Conservation (phyloP, 2,329 filamentous ascomycete species). For the Colletotrichum euphorbiae region DNA sequence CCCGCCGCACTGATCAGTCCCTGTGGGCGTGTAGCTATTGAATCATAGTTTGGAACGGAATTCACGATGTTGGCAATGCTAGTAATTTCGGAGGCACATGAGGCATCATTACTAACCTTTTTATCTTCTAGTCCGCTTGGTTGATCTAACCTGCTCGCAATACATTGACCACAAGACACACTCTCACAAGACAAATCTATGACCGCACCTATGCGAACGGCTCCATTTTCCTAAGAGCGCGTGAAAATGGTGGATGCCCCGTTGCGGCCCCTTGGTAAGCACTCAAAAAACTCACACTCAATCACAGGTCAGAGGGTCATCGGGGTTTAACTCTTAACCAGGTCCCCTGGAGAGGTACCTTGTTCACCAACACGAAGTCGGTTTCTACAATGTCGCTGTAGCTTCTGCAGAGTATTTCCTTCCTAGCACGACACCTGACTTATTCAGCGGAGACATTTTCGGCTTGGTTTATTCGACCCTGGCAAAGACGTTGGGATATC, state of each 20-base stretch:
- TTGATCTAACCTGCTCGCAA: no score
- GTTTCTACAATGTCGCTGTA: background rate
- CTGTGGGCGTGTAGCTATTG: no score
- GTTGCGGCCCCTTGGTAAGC: background rate
- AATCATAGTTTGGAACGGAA: no score
- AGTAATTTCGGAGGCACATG: no score
- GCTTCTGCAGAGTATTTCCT: conserved; percentile 1
- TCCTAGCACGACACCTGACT: background rate
- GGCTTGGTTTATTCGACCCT: conserved; percentile 1
- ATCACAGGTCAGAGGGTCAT: background rate
- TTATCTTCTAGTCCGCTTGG: no score
- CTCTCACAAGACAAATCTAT: no score
- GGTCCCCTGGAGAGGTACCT: conserved; percentile 8
- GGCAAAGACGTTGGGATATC: background rate
- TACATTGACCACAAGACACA: no score
- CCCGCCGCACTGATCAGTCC: no score
- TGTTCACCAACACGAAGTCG: conserved; percentile 13
- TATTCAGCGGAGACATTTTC: background rate
- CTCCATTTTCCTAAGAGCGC: background rate
- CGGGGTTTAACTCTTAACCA: background rate
- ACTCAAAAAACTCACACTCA: background rate
- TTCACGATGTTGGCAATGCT: no score
- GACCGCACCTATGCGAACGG: background rate
- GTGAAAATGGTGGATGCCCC: background rate
- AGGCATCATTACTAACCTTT: no score